Conservation (phyloP, 2,329 filamentous ascomycete species). For the Verruconis gallopava region DNA sequence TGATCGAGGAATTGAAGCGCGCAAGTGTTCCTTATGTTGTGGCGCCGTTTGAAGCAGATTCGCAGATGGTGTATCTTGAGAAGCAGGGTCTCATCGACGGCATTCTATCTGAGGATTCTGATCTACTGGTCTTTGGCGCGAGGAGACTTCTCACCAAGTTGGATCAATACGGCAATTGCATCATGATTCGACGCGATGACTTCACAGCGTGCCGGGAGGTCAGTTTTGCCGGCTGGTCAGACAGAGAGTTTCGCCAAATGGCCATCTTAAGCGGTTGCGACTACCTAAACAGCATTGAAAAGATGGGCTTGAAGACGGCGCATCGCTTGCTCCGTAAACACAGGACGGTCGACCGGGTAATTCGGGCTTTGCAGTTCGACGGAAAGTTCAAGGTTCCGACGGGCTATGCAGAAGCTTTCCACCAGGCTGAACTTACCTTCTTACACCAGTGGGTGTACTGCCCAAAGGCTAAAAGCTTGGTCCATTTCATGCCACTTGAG, state of each 20-base stretch:
- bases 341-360: conserved; percentile 69
- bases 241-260: conserved; percentile 85
- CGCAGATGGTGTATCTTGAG: conserved; percentile 92
- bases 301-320: conserved; percentile 85
- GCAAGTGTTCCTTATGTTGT: conserved; percentile 75
- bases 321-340: conserved; percentile 83
- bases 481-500: conserved; percentile 56
- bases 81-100: conserved; percentile 70
- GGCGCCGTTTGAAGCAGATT: conserved; percentile 92
- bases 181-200: conserved; percentile 80
- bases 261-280: conserved; percentile 94
- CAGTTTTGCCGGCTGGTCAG: conserved; percentile 82
- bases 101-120: conserved; percentile 92
- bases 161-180: conserved; percentile 82
- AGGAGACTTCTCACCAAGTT: conserved; percentile 85
- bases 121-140: conserved; percentile 88
- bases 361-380: conserved; percentile 78
- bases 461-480: conserved; percentile 54
- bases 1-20: conserved; percentile 86
- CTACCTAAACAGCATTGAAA: conserved; percentile 75
- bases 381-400: conserved; percentile 70
- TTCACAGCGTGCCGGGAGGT: conserved; percentile 83
- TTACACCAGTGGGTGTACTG: conserved; percentile 92
- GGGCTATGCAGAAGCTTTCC: conserved; percentile 70
- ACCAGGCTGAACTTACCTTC: conserved; percentile 83